Evolutionary conservation across 2,329 filamentous ascomycete genomes (phyloP).

Genomic region (Fusarium bulbicola): DNA sequence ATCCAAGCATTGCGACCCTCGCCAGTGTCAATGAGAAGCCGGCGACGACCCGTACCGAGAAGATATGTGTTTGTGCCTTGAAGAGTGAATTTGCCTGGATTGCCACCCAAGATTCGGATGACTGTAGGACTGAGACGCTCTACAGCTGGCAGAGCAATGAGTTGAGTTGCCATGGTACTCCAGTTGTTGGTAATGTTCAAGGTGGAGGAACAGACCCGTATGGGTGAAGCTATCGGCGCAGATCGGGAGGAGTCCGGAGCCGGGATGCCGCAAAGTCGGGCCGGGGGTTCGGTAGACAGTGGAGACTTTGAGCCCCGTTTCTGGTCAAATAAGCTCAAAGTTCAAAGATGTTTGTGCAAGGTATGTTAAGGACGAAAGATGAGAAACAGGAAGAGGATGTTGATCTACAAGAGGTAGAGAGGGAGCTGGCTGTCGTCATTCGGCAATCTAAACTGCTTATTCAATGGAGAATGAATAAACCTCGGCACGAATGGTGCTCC

Average conservation of each 20-base stretch:
- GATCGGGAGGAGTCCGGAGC: constrained; percentile 28
- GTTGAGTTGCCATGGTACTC: constrained; percentile 65
- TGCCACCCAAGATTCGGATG: constrained; percentile 87
- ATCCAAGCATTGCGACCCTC: constrained; percentile 83
- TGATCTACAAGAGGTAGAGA: not conserved
- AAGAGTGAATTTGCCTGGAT: constrained; percentile 82
- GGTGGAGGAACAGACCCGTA: not conserved
- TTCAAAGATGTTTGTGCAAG: not conserved
- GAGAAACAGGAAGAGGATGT: not conserved
- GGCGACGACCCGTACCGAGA: constrained; percentile 75
- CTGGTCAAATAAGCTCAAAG: not conserved
- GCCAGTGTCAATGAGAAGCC: constrained; percentile 90
- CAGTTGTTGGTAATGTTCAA: not conserved
- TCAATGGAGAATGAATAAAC: constrained; percentile 17
- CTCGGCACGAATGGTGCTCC: constrained; percentile 30
- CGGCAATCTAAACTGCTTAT: constrained; percentile 1
- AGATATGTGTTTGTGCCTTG: constrained; percentile 96
- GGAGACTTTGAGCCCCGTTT: constrained; percentile 11
- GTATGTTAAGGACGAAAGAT: not conserved
- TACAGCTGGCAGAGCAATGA: constrained; percentile 74
- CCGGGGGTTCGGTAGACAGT: constrained; percentile 4
- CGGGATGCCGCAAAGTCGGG: constrained; percentile 17
- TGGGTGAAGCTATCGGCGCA: not conserved
- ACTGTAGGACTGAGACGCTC: constrained; percentile 81
- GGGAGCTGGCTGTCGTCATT: constrained; percentile 20